phyloP scores from a whole-genome alignment of 1,284 basidiomycete species.

The Sanghuangporus weigelae region DNA sequence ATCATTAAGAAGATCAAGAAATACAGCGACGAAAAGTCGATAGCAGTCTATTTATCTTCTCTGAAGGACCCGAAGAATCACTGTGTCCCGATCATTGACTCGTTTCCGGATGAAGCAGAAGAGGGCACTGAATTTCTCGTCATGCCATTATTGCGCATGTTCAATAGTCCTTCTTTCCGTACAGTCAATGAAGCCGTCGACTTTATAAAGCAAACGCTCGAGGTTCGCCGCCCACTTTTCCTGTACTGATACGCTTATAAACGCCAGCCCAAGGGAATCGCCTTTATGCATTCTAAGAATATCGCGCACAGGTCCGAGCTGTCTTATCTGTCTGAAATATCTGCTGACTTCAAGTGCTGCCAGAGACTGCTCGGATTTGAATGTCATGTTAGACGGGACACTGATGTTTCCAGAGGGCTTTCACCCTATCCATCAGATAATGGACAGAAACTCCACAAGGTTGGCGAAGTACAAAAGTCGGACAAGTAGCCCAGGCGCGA shows the following conservation, averaged over 20 bases:
- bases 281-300: background rate
- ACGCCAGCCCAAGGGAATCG: background rate
- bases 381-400: constrained; percentile 7
- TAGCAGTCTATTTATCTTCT: constrained; percentile 9
- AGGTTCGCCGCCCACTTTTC: background rate
- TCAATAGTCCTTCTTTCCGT: constrained; percentile 5
- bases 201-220: constrained; percentile 4
- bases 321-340: background rate
- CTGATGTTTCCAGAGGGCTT: constrained; percentile 2
- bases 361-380: background rate
- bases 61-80: constrained; percentile 17
- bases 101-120: constrained; percentile 1
- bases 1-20: background rate
- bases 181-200: constrained; percentile 6
- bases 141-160: constrained; percentile 6
- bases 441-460: background rate
- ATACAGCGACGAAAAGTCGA: background rate
- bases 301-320: constrained; percentile 4
- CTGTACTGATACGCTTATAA: background rate
- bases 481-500: constrained; percentile 13
- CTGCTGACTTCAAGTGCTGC: background rate
- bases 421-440: constrained; percentile 4
- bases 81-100: constrained; percentile 17
- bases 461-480: background rate
- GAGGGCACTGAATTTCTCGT: background rate